These are phyloP conservation scores for Chytriomyces sp. DNA, from an alignment of 192 early-diverging fungal genomes.

Conservation along the genomic window DNA sequence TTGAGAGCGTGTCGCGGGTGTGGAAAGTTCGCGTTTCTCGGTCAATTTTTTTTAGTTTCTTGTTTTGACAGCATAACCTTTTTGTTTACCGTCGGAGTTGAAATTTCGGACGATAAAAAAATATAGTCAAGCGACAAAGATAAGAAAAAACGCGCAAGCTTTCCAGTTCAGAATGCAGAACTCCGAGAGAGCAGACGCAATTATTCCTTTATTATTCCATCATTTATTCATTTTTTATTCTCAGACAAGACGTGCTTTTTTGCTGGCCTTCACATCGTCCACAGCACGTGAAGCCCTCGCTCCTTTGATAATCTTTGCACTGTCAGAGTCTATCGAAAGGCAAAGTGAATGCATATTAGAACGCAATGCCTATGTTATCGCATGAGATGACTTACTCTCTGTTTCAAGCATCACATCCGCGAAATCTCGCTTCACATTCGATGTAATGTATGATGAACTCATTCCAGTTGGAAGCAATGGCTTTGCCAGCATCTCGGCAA, in stretches of 20 bases:
- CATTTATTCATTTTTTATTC: background rate
- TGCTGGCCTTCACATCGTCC: constrained; percentile 10
- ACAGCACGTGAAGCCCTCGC: background rate
- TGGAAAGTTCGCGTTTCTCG: no score
- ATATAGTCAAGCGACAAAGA: background rate
- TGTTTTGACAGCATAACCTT: no score
- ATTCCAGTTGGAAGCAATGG: constrained; percentile 50
- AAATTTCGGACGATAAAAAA: background rate
- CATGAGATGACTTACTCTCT: background rate
- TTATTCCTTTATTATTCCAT: background rate
- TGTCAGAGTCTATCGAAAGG: background rate
- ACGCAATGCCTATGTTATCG: background rate
- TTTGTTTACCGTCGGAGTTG: no score
- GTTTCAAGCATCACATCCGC: constrained; percentile 35
- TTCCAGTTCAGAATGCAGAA: background rate
- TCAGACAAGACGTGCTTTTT: constrained; percentile 1
- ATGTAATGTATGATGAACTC: constrained; percentile 46
- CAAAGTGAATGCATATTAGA: background rate
- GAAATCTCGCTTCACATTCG: constrained; percentile 37
- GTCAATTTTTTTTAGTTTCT: no score
- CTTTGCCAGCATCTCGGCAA: constrained; percentile 37
- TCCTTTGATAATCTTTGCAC: background rate
- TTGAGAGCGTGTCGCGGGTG: no score
- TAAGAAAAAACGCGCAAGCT: background rate
- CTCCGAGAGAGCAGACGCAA: background rate